Evolutionary conservation across 345 rosid genomes (phyloP).

Genomic region (Eutrema heterophyllum): DNA sequence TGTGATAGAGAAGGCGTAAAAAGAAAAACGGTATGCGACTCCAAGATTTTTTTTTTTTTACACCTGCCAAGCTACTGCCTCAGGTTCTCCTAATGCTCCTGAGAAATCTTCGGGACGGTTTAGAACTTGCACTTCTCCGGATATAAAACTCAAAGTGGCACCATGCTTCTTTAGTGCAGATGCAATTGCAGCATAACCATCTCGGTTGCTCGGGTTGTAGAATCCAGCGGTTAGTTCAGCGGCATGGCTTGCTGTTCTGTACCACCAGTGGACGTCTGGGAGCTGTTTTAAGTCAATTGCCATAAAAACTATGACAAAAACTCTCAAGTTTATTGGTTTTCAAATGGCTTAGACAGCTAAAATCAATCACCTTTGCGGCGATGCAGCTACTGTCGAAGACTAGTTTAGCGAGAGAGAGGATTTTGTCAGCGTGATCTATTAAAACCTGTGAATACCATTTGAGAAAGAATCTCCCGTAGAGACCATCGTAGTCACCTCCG

Average conservation of each 20-base stretch:
- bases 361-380: slow-evolving; percentile 72
- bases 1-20: neutral
- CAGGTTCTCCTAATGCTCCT: slow-evolving; percentile 65
- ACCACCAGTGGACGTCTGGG: slow-evolving; percentile 96
- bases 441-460: slow-evolving; percentile 82
- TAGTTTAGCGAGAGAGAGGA: slow-evolving; percentile 80
- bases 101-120: slow-evolving; percentile 59
- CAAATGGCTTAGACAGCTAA: slow-evolving; percentile 12
- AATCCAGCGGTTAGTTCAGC: slow-evolving; percentile 93
- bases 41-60: slow-evolving; percentile 4
- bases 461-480: slow-evolving; percentile 94
- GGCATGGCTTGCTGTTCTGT: slow-evolving; percentile 93
- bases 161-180: slow-evolving; percentile 68
- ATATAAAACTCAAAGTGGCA: slow-evolving; percentile 65
- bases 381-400: slow-evolving; percentile 71
- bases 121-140: slow-evolving; percentile 44
- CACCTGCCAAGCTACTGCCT: slow-evolving; percentile 88
- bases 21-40: neutral
- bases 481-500: slow-evolving; percentile 90
- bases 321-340: neutral
- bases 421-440: slow-evolving; percentile 72
- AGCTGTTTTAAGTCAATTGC: slow-evolving; percentile 64
- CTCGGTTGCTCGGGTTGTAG: slow-evolving; percentile 84
- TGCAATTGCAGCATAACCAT: slow-evolving; percentile 79
- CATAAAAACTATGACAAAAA: slow-evolving; percentile 4